These are phyloP conservation scores for Peronospora farinosa DNA, from an alignment of 352 stramenopile species.

Conservation along the genomic window DNA sequence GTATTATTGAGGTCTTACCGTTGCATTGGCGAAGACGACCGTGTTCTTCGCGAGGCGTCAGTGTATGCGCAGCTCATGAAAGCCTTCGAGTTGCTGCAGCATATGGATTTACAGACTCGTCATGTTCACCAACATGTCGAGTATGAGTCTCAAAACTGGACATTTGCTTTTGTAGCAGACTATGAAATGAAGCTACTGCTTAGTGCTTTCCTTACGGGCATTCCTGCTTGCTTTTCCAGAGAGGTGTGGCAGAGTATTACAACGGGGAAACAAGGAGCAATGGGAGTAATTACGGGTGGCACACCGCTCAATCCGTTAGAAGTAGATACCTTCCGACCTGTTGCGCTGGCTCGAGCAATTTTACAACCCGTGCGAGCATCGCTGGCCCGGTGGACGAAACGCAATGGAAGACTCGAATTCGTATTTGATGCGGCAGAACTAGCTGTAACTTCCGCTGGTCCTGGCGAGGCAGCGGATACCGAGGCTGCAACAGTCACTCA, in stretches of 20 bases:
- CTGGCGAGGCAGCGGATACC: constrained; percentile 15
- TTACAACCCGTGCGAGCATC: constrained; percentile 34
- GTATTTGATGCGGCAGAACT: constrained; percentile 6
- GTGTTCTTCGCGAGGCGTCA: constrained; percentile 28
- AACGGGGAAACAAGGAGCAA: constrained; percentile 18
- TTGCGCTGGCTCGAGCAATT: constrained; percentile 40
- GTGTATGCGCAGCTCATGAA: constrained; percentile 57
- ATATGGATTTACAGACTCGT: constrained; percentile 77
- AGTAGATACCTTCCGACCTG: constrained; percentile 21
- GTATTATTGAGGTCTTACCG: constrained; percentile 56
- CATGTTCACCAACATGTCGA: constrained; percentile 68
- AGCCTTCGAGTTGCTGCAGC: constrained; percentile 56
- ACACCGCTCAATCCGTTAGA: constrained; percentile 31
- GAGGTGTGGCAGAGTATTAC: constrained; percentile 29
- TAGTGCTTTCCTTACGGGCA: constrained; percentile 50
- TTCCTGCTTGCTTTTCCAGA: constrained; percentile 47
- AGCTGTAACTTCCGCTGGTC: constrained; percentile 3
- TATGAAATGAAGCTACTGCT: constrained; percentile 80
- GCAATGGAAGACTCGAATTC: constrained; percentile 36
- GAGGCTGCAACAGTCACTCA: constrained; percentile 6
- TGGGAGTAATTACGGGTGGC: constrained; percentile 13
- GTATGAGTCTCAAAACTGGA: constrained; percentile 82
- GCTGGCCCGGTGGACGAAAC: constrained; percentile 30
- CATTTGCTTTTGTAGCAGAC: constrained; percentile 74
- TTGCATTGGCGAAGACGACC: constrained; percentile 24